Base-by-base conservation (phyloP, 2,329 filamentous ascomycete species). In the Xylaria sp. region DNA sequence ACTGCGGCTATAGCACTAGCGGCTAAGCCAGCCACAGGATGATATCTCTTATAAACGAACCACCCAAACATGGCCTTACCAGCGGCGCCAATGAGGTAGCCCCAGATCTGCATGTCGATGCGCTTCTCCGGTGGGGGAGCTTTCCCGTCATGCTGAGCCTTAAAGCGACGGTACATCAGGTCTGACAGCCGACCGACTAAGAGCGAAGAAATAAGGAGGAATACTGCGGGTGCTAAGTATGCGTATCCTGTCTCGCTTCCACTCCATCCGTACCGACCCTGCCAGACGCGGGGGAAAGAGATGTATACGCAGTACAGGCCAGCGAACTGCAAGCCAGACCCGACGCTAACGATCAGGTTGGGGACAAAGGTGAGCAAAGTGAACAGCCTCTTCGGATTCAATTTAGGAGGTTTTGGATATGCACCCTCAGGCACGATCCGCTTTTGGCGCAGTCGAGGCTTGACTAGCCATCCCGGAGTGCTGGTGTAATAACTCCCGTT, bases 31-130 rank as follows among this genome's bases (percentile, higher is more conserved):
- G 76, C 68, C 28, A 77, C 69, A 36, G 77, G 74, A 67, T 80
- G 79, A 0, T 77, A 61, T 3, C 65, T 66, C 31, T 73, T 64
- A 54, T 75, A 65, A 7, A 78, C 75, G 49, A 80, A 81, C 81
- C 81, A 83, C 23, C 81, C 82, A 67, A 78, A 83, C 78, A 82
- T 80, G 42, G 78, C 65, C 15, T 80, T 79, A 0, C 81, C 82
- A 0, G 73, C 77, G 1, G 78, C 77, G 11, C 77, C 79, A 17
- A 82, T 65, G 6, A 82, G n/a, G 6, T 81, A 79, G 1, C 81
- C 81, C 65, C 77, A 77, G 33, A 82, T 78, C 56, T 83, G 82
- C 26, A 80, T 79, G 2, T 75, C 74, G 33, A 83, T 75, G 42
- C 82, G 77, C 44, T 74, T 77, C 65, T 83, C 82, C 7, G 81